These are phyloP conservation scores for Solanum habrochaites DNA, from an alignment of 257 asterid species.

Conservation along the genomic window DNA sequence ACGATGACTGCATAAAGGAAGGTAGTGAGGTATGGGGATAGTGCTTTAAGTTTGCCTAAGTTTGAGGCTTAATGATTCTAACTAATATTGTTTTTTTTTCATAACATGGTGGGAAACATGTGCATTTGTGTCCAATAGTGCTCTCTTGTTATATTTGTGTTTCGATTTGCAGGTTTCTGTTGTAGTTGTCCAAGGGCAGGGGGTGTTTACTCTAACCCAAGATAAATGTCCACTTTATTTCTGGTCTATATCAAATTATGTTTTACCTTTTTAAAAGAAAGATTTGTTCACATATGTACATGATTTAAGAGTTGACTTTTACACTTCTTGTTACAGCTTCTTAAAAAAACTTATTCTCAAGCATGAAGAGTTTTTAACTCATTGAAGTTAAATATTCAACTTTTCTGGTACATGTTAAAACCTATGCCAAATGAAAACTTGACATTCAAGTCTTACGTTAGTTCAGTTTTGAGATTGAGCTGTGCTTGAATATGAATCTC, in stretches of 20 bases:
- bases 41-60: not conserved
- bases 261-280: not conserved
- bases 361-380: not conserved
- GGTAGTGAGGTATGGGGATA: constrained; percentile 75
- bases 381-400: not conserved
- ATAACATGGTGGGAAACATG: not conserved
- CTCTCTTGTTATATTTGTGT: not conserved
- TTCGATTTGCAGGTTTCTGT: not conserved
- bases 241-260: not conserved
- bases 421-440: not conserved
- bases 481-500: not conserved
- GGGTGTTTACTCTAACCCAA: not conserved
- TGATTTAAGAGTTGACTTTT: not conserved
- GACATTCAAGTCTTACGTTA: not conserved
- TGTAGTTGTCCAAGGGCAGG: not conserved
- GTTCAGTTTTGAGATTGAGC: not conserved
- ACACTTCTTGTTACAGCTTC: not conserved
- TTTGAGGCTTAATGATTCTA: not conserved
- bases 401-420: not conserved
- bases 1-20: constrained; percentile 66
- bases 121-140: not conserved
- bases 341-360: not conserved
- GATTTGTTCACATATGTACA: not conserved
- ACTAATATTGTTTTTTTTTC: not conserved
- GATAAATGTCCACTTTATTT: not conserved